phyloP scores from a whole-genome alignment of 2,329 filamentous ascomycete genomes.

The Fusarium algeriense region DNA sequence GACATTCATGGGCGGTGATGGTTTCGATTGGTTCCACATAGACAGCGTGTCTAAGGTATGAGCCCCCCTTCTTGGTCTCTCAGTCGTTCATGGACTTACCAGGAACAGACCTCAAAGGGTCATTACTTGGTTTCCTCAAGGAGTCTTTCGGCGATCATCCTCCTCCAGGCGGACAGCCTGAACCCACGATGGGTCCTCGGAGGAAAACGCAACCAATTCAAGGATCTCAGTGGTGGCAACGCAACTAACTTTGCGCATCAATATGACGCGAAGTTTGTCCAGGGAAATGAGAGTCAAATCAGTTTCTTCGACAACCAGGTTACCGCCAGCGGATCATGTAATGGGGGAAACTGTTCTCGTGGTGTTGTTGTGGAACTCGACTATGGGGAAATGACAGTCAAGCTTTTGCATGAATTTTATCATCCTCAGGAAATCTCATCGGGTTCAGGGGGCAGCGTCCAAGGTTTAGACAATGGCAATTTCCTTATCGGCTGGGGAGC shows the following conservation, averaged over 20 bases:
- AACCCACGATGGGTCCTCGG: constrained; percentile 52
- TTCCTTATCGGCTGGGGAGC: constrained; percentile 70
- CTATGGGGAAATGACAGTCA: constrained; percentile 60
- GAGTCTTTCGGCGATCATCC: constrained; percentile 48
- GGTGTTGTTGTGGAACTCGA: constrained; percentile 56
- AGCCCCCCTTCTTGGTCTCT: background rate
- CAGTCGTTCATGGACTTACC: background rate
- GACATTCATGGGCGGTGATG: constrained; percentile 38
- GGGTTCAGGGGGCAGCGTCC: constrained; percentile 63
- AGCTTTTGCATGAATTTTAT: constrained; percentile 61
- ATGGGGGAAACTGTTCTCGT: constrained; percentile 35
- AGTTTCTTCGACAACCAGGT: constrained; percentile 66
- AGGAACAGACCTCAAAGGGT: constrained; percentile 42
- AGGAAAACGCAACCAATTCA: constrained; percentile 50
- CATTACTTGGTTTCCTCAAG: constrained; percentile 53
- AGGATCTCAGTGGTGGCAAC: constrained; percentile 49
- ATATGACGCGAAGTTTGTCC: constrained; percentile 63
- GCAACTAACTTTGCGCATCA: constrained; percentile 56
- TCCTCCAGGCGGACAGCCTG: constrained; percentile 47
- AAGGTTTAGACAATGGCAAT: constrained; percentile 66
- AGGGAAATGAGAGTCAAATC: constrained; percentile 60
- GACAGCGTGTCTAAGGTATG: constrained; percentile 46
- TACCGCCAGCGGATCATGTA: constrained; percentile 29
- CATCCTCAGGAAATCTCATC: constrained; percentile 64
- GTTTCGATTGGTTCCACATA: constrained; percentile 48